Conservation (phyloP, 345 rosid genomes). For the Stellera chamaejasme region DNA sequence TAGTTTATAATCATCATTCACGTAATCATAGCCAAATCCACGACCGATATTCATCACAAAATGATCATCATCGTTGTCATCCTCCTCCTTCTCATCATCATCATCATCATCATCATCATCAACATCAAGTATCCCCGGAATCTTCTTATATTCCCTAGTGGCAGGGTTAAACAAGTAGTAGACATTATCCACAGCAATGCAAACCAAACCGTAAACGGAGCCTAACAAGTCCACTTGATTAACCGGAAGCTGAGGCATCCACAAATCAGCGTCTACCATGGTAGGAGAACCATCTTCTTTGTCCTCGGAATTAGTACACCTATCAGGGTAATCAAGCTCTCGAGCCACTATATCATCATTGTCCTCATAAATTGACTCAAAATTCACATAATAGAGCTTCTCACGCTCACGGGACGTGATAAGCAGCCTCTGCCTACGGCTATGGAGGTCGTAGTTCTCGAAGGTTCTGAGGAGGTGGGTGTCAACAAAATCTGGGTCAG, state of each 20-base stretch:
- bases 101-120: background rate
- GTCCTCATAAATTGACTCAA: constrained; percentile 7
- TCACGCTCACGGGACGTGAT: constrained; percentile 3
- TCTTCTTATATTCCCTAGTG: constrained; percentile 32
- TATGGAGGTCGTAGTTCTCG: background rate
- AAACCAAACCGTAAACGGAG: constrained; percentile 38
- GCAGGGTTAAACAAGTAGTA: constrained; percentile 38
- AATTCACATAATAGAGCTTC: constrained; percentile 12
- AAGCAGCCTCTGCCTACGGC: constrained; percentile 10
- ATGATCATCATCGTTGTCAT: background rate
- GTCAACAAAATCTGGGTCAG: constrained; percentile 26
- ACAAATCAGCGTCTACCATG: constrained; percentile 19
- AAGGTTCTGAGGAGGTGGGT: constrained; percentile 17
- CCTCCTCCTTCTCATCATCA: background rate
- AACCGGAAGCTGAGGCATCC: constrained; percentile 1
- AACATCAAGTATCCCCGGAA: constrained; percentile 6
- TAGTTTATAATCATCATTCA: constrained; percentile 30
- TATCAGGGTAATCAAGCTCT: constrained; percentile 18
- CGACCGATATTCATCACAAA: background rate
- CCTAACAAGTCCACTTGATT: constrained; percentile 25
- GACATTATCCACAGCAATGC: constrained; percentile 24
- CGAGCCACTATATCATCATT: constrained; percentile 16
- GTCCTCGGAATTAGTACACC: constrained; percentile 7
- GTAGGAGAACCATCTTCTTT: constrained; percentile 23
- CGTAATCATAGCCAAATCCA: constrained; percentile 31